Conservation (phyloP, 192 early-diverging fungal species). For the Bifiguratus adelaidae region DNA sequence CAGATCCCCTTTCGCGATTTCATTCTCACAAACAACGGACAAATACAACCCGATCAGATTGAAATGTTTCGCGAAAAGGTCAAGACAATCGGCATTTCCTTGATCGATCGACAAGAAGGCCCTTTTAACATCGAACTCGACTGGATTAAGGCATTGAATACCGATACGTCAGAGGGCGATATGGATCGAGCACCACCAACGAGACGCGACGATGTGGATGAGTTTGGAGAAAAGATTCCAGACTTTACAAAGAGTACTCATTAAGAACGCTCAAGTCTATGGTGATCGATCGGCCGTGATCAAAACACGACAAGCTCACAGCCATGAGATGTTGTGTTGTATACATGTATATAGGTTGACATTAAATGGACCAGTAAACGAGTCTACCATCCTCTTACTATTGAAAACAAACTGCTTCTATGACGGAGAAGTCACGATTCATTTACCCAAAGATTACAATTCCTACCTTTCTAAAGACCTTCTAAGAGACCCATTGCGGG, state of each 20-base stretch:
- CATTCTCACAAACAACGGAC: constrained; percentile 81
- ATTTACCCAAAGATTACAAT: too few relatives aligned
- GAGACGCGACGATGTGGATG: constrained; percentile 8
- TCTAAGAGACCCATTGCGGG: too few relatives aligned
- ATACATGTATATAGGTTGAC: too few relatives aligned
- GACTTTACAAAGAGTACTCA: constrained; percentile 9
- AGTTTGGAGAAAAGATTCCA: neutral
- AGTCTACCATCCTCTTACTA: too few relatives aligned
- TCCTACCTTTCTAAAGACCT: too few relatives aligned
- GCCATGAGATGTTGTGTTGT: too few relatives aligned
- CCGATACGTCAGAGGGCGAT: constrained; percentile 65
- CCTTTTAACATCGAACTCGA: constrained; percentile 85
- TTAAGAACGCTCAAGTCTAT: too few relatives aligned
- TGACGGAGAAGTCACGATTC: too few relatives aligned
- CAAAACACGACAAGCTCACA: too few relatives aligned
- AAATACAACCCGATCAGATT: constrained; percentile 76
- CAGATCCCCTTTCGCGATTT: constrained; percentile 92
- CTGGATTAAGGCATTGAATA: constrained; percentile 85
- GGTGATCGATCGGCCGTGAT: too few relatives aligned
- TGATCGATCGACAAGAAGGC: constrained; percentile 71
- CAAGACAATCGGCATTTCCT: constrained; percentile 82
- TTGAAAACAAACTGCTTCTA: too few relatives aligned
- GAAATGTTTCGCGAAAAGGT: constrained; percentile 77
- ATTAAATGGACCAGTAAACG: too few relatives aligned
- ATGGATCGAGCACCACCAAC: constrained; percentile 34